These are phyloP conservation scores for Pythium dissimile DNA, from an alignment of 352 stramenopile species.

Conservation along the genomic window DNA sequence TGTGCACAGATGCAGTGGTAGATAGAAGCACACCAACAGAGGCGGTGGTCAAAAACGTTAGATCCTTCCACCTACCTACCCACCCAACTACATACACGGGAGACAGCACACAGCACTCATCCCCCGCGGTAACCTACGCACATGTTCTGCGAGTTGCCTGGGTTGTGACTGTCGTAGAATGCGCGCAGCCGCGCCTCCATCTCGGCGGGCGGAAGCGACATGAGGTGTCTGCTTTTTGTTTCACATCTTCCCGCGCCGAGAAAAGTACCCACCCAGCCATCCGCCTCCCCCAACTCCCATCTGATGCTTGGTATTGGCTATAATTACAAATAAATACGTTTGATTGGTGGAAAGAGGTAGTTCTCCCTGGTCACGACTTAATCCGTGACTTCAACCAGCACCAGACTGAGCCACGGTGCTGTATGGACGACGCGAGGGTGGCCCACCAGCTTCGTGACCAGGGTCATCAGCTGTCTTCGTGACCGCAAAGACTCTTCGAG, in stretches of 20 bases:
- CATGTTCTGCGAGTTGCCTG: constrained; percentile 77
- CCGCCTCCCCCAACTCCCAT: not conserved
- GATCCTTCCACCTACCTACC: too few relatives aligned
- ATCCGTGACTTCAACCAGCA: constrained; percentile 15
- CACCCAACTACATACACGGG: too few relatives aligned
- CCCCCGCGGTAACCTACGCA: too few relatives aligned
- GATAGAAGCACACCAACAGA: too few relatives aligned
- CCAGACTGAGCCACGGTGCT: too few relatives aligned
- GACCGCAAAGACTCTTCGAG: not conserved
- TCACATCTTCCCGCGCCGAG: not conserved
- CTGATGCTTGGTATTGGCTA: not conserved
- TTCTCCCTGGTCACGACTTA: constrained; percentile 23
- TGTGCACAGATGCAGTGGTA: too few relatives aligned
- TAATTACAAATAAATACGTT: not conserved
- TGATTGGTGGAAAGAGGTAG: not conserved
- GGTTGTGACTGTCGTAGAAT: constrained; percentile 78
- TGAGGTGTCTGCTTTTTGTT: not conserved
- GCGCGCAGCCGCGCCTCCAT: constrained; percentile 56
- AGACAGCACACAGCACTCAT: too few relatives aligned
- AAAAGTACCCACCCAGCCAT: not conserved
- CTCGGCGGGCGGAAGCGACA: not conserved
- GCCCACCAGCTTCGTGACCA: not conserved
- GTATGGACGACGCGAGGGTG: too few relatives aligned
- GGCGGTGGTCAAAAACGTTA: too few relatives aligned
- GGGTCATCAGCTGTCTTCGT: constrained; percentile 7